Evolutionary conservation across 139 green algal species (phyloP).

Genomic region (Deuterostichococcus epilithicus): DNA sequence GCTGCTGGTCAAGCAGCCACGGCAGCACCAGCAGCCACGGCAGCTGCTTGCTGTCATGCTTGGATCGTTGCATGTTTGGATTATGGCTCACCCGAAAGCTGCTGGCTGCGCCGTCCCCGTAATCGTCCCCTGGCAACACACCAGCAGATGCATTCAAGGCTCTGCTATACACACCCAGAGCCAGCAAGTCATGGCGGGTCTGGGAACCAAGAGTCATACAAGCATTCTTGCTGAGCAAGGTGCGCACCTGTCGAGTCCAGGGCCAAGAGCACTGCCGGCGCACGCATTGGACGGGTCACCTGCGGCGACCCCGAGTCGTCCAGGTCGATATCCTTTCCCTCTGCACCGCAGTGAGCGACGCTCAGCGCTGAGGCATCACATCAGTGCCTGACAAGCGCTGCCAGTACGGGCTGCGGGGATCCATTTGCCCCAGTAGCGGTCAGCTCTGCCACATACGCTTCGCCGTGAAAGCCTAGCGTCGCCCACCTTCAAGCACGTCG

Average conservation of each 20-base stretch:
- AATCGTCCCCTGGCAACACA: conserved; percentile 14
- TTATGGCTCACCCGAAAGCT: conserved; percentile 41
- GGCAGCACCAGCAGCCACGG: too few species aligned
- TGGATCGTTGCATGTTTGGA: neutral
- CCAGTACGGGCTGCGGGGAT: too few species aligned
- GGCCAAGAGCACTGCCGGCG: conserved; percentile 58
- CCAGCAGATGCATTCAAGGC: neutral
- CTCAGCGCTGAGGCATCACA: neutral
- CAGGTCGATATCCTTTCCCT: conserved; percentile 50
- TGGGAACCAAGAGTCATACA: neutral
- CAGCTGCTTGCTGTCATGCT: neutral
- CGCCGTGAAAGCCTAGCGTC: neutral
- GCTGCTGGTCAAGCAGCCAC: neutral
- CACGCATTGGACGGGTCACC: conserved; percentile 8
- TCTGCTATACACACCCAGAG: neutral
- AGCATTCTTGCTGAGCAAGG: neutral
- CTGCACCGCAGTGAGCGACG: conserved; percentile 18
- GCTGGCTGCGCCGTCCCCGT: conserved; percentile 34
- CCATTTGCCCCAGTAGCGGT: neutral
- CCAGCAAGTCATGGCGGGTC: neutral
- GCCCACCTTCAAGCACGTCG: conserved; percentile 27
- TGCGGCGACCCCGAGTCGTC: conserved; percentile 28
- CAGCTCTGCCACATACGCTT: neutral
- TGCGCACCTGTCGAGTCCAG: conserved; percentile 44
- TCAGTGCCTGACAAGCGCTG: neutral